Evolutionary conservation across 2,329 filamentous ascomycete genomes (phyloP), one percentile per base, ranked within the genome.

Genomic region (Talaromyces sp.): DNA sequence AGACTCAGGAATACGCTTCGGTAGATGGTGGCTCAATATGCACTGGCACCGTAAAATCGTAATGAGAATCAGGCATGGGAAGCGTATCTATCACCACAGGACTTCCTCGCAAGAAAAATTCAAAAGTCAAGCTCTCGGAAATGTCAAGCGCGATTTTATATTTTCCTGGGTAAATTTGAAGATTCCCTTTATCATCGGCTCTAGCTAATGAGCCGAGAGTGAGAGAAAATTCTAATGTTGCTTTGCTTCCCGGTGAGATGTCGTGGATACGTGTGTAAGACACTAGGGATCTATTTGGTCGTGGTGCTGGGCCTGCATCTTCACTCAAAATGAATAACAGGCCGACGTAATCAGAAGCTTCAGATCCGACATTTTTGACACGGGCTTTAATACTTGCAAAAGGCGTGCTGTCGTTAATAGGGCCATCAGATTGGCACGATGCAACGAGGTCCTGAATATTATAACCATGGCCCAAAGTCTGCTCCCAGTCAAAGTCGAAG

Each of bases 301-400:
- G 58, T 47, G 66, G 65, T 45, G 48, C 27, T 14, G 66, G 66
- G 33, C 66, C 24, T 62, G 66, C 56, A 78, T 71, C 10, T 64
- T 67, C 37, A 72, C 67, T 7, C 64, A 54, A 66, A 77, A 67
- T 2, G 70, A 72, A 41, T 67, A 62, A 63, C 77, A 74, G 6
- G 74, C 70, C 19, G 69, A 68, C 2, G 68, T 69, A 60, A 75
- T 74, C 24, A 67, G 60, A 60, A 66, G 64, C 63, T 67, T 39
- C 52, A 65, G 48, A 58, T 64, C 64, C 37, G 65, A 70, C 31
- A 47, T 37, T 35, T 66, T 65, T 37, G 4, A 39, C 27, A 67
- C 22, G 13, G 61, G 57, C 66, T 60, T 56, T 56, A 9, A 56
- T 31, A 37, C 16, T 56, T 11, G 52, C 16, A 39, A 56, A 56